Base-by-base conservation (phyloP, 768 basidiomycete genomes). In the Auriscalpium microsporum region DNA sequence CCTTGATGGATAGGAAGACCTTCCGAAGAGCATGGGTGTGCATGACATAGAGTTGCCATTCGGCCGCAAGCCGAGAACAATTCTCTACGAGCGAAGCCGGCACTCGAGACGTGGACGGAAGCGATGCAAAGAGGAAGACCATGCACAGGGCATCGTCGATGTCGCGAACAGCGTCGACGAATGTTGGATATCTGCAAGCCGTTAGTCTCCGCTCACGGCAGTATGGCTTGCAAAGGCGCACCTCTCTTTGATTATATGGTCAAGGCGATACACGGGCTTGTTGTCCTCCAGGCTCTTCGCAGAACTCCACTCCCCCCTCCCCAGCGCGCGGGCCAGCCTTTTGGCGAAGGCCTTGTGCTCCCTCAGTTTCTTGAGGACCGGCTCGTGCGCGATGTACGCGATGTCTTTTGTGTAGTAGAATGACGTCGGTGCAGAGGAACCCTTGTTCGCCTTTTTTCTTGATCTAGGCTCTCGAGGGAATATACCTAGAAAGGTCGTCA, bases 351-450 rank as follows among this genome's bases (percentile, higher is more conserved):
- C 86, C 69, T 99, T 99, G 75, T 99, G 96, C 68, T 98, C 94
- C 65, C 96, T 77, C 50, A 99, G 77, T 69, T 92, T 96, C 69
- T 83, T 84, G 23, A 99, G 76, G 10, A 98, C 84, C 1, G 96
- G 96, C 68, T 99, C 96, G 69, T 99, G 96, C 5, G 92, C 86
- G 36, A 99, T 83, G 71, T 95, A 98, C 55, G 90, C 89, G 61
- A 99, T 95, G 67, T 99, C 96, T 73, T 99, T 99, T 28, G 90
- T 77, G 69, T 98, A 97, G 74, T 99, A 99, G 74, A 98, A 99
- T 3, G 94, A 92, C 1, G 96, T 93, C 4, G 94, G 94, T 0
- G 92, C 94, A 52, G 94, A 93, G 3, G 92, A 95, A 1, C 95
- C 96, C 69, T 96, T 98, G 75, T 98, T 98, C 38, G 95, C 96